Conservation (phyloP, 1,284 basidiomycete species). For the Pisolithus thermaeus region DNA sequence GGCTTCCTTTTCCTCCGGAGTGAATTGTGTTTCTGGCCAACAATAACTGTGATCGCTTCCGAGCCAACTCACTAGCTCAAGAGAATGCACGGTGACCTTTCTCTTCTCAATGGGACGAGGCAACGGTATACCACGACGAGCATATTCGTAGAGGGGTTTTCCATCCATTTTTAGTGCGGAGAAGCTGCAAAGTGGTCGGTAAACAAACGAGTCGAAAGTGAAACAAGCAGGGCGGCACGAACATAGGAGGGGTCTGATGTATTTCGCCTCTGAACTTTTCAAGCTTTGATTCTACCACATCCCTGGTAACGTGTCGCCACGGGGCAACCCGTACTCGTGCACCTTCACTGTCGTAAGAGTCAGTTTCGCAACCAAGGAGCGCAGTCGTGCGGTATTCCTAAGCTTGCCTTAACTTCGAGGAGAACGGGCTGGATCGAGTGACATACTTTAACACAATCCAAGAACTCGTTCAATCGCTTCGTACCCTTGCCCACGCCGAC, state of each 20-base stretch:
- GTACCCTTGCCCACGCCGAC: slow-evolving; percentile 90
- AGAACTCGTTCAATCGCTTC: slow-evolving; percentile 80
- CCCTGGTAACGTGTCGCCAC: slow-evolving; percentile 81
- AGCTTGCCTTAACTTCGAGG: slow-evolving; percentile 15
- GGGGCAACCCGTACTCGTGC: slow-evolving; percentile 71
- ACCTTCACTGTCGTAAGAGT: slow-evolving; percentile 91
- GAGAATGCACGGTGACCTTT: slow-evolving; percentile 75
- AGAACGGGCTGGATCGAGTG: neutral
- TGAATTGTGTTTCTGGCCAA: slow-evolving; percentile 71
- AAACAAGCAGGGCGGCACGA: slow-evolving; percentile 26
- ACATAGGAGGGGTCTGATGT: slow-evolving; percentile 90
- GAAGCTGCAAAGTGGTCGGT: slow-evolving; percentile 55
- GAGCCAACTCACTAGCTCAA: slow-evolving; percentile 71
- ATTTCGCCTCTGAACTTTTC: slow-evolving; percentile 85
- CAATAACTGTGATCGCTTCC: slow-evolving; percentile 57
- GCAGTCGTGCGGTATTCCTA: slow-evolving; percentile 92
- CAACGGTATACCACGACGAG: slow-evolving; percentile 82
- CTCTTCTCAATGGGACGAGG: slow-evolving; percentile 91
- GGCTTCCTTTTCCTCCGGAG: slow-evolving; percentile 62
- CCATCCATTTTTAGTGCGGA: slow-evolving; percentile 99
- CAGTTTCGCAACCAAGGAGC: slow-evolving; percentile 90
- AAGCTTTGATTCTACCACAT: slow-evolving; percentile 68
- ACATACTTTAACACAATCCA: slow-evolving; percentile 86
- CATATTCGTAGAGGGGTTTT: slow-evolving; percentile 94
- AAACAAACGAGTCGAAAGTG: slow-evolving; percentile 2